These are phyloP conservation scores for Claviceps pazoutovae DNA, from an alignment of 2,329 filamentous ascomycete species.

Conservation along the genomic window DNA sequence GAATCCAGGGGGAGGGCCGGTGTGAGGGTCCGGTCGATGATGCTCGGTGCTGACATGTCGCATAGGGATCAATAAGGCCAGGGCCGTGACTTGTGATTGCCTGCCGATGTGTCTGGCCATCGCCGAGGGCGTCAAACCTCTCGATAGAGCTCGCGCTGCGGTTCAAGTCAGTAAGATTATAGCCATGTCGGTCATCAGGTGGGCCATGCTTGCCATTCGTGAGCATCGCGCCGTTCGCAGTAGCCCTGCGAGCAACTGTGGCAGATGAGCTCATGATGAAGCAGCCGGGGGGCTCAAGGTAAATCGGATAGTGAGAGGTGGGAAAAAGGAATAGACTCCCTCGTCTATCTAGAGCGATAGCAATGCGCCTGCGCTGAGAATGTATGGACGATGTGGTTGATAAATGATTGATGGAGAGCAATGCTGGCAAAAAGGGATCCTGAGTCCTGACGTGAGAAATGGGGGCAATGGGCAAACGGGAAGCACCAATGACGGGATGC, in stretches of 20 bases:
- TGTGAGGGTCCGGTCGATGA: constrained; percentile 36
- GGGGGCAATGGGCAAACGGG: background rate
- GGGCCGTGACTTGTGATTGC: constrained; percentile 32
- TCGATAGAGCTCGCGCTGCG: constrained; percentile 32
- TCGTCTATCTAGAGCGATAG: background rate
- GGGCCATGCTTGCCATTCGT: constrained; percentile 27
- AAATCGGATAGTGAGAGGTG: background rate
- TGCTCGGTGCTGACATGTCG: constrained; percentile 46
- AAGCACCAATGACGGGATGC: constrained; percentile 4
- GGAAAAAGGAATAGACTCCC: background rate
- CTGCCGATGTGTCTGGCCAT: constrained; percentile 33
- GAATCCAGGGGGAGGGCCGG: constrained; percentile 75
- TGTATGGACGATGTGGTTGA: background rate
- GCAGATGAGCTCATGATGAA: constrained; percentile 41
- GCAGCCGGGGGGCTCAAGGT: background rate
- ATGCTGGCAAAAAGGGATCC: constrained; percentile 1
- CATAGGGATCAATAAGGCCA: constrained; percentile 43
- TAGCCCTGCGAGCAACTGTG: constrained; percentile 39
- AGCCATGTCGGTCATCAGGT: background rate
- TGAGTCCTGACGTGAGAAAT: background rate
- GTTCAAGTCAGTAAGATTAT: constrained; percentile 2
- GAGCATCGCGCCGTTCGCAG: constrained; percentile 37
- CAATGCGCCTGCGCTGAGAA: constrained; percentile 3
- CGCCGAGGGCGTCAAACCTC: constrained; percentile 31
- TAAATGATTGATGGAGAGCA: background rate